phyloP scores from a whole-genome alignment of 2,329 filamentous ascomycete species.

The Monilinia laxa region DNA sequence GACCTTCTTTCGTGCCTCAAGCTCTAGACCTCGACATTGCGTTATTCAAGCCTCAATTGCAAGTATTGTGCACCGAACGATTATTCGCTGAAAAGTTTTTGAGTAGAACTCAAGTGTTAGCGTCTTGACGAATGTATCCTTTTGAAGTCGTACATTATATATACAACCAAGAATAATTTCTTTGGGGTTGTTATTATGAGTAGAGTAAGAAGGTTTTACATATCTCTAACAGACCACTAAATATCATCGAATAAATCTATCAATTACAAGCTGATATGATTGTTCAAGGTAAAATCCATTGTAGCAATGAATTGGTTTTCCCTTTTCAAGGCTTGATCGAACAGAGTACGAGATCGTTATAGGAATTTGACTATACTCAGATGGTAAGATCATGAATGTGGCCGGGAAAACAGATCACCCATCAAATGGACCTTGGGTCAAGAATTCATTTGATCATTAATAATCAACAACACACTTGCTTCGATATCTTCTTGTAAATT shows the following conservation, averaged over 20 bases:
- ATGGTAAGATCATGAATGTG: background rate
- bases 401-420: background rate
- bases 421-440: too few species aligned
- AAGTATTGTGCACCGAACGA: background rate
- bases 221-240: background rate
- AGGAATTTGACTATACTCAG: conserved; percentile 5
- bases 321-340: background rate
- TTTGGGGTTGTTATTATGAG: background rate
- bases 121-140: too few species aligned
- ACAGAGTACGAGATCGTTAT: background rate
- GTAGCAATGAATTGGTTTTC: too few species aligned
- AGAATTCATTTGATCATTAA: background rate
- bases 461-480: background rate
- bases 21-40: background rate
- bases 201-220: background rate
- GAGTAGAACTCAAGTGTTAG: background rate
- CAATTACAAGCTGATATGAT: background rate
- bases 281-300: background rate
- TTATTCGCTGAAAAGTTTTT: too few species aligned
- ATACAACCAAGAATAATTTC: too few species aligned
- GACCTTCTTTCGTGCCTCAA: background rate
- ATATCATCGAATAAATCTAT: background rate
- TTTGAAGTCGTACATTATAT: too few species aligned
- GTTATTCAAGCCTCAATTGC: background rate
- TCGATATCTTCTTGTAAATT: background rate